These are phyloP conservation scores for Sporisorium scitamineum DNA, from an alignment of 1,284 basidiomycete species.

Conservation along the genomic window DNA sequence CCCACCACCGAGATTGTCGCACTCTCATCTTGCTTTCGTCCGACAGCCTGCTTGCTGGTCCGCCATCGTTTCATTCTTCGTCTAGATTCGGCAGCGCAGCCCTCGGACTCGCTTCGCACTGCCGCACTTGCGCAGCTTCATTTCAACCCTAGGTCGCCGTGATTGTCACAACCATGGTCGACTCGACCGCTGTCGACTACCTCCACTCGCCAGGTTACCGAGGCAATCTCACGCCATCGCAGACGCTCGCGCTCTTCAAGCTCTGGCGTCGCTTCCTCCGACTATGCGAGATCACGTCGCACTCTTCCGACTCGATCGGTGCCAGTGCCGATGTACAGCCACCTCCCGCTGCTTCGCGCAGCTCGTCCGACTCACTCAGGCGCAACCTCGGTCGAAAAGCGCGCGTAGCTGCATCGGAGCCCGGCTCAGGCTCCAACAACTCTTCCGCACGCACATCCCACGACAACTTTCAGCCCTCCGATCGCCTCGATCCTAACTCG, in stretches of 20 bases:
- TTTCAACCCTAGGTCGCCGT: not conserved
- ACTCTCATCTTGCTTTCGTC: not conserved
- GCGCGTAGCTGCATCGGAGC: slow-evolving; percentile 31
- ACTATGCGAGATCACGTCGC: slow-evolving; percentile 51
- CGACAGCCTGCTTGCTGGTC: not conserved
- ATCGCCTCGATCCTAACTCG: slow-evolving; percentile 11
- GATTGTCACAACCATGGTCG: slow-evolving; percentile 19
- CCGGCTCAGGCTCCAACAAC: slow-evolving; percentile 14
- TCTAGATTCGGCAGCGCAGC: not conserved
- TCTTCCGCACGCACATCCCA: slow-evolving; percentile 34
- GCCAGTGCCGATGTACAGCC: slow-evolving; percentile 16
- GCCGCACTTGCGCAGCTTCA: not conserved
- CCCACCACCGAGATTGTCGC: not conserved
- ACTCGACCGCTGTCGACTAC: slow-evolving; percentile 38
- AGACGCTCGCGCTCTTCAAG: slow-evolving; percentile 58
- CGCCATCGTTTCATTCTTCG: not conserved
- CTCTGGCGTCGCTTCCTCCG: slow-evolving; percentile 64
- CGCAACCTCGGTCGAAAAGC: slow-evolving; percentile 19
- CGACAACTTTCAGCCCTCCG: slow-evolving; percentile 10
- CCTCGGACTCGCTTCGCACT: not conserved
- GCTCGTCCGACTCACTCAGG: slow-evolving; percentile 25
- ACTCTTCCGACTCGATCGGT: slow-evolving; percentile 45
- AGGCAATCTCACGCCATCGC: slow-evolving; percentile 54
- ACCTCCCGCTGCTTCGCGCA: slow-evolving; percentile 25
- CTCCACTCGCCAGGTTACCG: slow-evolving; percentile 52